Conservation (phyloP, 306 rosid genomes). For the Quercus aquifolioides region DNA sequence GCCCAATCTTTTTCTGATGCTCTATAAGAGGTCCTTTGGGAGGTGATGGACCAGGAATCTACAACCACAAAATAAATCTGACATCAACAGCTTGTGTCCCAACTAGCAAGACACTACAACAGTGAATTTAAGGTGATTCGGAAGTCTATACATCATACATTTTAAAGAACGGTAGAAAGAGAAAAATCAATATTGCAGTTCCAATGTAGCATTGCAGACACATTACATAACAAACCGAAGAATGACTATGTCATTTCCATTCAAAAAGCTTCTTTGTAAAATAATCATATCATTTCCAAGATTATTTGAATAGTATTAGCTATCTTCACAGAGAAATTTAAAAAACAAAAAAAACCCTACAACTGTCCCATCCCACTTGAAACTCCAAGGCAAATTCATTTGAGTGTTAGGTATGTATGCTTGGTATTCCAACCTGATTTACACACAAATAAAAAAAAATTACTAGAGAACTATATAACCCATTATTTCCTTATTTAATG, state of each 20-base stretch:
- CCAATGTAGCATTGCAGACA: neutral
- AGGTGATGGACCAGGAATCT: constrained; percentile 80
- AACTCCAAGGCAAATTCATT: neutral
- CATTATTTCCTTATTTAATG: too few relatives aligned
- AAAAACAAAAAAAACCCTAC: neutral
- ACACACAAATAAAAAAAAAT: too few relatives aligned
- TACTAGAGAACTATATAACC: too few relatives aligned
- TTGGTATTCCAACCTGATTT: too few relatives aligned
- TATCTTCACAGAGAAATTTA: neutral
- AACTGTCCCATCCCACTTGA: neutral
- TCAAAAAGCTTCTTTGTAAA: neutral
- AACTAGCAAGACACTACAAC: constrained; percentile 2
- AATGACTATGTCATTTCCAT: neutral
- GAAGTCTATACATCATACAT: neutral
- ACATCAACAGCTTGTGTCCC: constrained; percentile 3
- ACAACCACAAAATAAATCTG: constrained; percentile 21
- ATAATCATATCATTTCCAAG: neutral
- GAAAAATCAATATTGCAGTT: neutral
- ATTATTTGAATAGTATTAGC: neutral
- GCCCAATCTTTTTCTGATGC: constrained; percentile 65
- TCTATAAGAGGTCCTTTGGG: constrained; percentile 52
- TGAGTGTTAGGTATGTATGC: neutral
- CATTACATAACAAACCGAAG: neutral
- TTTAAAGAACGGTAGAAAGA: neutral
- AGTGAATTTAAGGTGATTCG: constrained; percentile 1